Evolutionary conservation across 108 stramenopile genomes (phyloP).

Genomic region (Nitzschia putrida): DNA sequence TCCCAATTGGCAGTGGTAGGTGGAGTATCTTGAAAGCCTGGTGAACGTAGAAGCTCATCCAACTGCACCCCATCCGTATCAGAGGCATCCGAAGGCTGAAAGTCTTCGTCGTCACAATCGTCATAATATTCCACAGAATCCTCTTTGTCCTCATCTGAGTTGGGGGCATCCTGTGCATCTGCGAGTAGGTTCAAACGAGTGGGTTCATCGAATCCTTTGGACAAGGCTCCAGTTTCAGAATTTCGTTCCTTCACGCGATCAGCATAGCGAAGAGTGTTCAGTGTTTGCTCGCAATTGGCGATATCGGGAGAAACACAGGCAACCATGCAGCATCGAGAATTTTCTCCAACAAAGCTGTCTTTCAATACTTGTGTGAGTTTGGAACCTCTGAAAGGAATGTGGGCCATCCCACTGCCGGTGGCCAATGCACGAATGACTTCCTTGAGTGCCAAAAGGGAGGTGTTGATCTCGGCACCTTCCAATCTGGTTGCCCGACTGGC

Average conservation of each 20-base stretch:
- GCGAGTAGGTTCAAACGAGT: slow-evolving; percentile 17
- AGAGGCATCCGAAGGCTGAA: slow-evolving; percentile 2
- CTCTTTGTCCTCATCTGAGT: slow-evolving; percentile 20
- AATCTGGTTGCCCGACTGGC: slow-evolving; percentile 90
- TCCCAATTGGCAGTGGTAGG: neutral
- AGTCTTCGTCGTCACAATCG: slow-evolving; percentile 21
- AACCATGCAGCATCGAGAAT: slow-evolving; percentile 96
- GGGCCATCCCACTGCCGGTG: slow-evolving; percentile 79
- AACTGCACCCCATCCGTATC: slow-evolving; percentile 29
- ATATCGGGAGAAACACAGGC: slow-evolving; percentile 94
- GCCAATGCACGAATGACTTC: slow-evolving; percentile 98
- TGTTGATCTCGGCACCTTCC: slow-evolving; percentile 99
- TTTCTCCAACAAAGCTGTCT: slow-evolving; percentile 91
- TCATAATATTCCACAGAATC: slow-evolving; percentile 48
- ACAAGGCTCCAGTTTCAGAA: slow-evolving; percentile 63
- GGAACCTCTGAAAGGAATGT: slow-evolving; percentile 97
- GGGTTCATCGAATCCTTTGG: slow-evolving; percentile 31
- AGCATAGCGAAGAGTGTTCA: slow-evolving; percentile 98
- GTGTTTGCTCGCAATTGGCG: slow-evolving; percentile 92
- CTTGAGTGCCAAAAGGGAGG: slow-evolving; percentile 95
- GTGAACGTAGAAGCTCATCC: slow-evolving; percentile 20
- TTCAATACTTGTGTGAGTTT: slow-evolving; percentile 97
- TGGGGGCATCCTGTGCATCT: slow-evolving; percentile 20
- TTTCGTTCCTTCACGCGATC: slow-evolving; percentile 94
- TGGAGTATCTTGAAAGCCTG: neutral